Conservation (phyloP, 257 asterid genomes). For the Phtheirospermum japonicum region DNA sequence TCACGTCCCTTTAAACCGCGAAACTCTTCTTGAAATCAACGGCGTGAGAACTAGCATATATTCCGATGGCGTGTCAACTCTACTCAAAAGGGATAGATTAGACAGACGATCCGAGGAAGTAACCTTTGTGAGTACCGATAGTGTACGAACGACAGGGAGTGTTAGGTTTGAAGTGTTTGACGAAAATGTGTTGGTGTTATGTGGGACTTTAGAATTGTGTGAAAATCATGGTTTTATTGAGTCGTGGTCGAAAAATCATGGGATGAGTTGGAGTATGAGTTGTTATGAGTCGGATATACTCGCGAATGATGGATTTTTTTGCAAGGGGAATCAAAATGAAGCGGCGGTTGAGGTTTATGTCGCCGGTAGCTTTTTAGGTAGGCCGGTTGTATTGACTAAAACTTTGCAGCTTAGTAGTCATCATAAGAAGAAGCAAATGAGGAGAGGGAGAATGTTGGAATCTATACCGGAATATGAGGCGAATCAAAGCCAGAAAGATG, state of each 20-base stretch:
- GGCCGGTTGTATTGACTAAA: conserved; percentile 50
- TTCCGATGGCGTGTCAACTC: conserved; percentile 47
- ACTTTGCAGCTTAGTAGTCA: conserved; percentile 43
- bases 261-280: conserved; percentile 43
- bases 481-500: conserved; percentile 30
- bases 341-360: conserved; percentile 57
- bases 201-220: conserved; percentile 43
- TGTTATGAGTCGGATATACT: conserved; percentile 40
- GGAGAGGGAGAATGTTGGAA: conserved; percentile 48
- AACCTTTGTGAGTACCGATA: conserved; percentile 56
- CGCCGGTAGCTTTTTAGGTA: conserved; percentile 54
- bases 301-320: conserved; percentile 28
- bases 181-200: conserved; percentile 37
- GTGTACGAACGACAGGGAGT: conserved; percentile 47
- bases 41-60: conserved; percentile 46
- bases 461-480: conserved; percentile 57
- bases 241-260: conserved; percentile 32
- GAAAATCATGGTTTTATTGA: conserved; percentile 29
- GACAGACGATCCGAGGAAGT: conserved; percentile 53
- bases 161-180: conserved; percentile 52
- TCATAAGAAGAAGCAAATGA: conserved; percentile 45
- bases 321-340: conserved; percentile 37
- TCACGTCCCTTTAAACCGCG: conserved; percentile 47
- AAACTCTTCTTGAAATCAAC: conserved; percentile 56
- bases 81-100: conserved; percentile 49